Evolutionary conservation across 352 stramenopile species (phyloP).

Genomic region (Pythium oligandrum): DNA sequence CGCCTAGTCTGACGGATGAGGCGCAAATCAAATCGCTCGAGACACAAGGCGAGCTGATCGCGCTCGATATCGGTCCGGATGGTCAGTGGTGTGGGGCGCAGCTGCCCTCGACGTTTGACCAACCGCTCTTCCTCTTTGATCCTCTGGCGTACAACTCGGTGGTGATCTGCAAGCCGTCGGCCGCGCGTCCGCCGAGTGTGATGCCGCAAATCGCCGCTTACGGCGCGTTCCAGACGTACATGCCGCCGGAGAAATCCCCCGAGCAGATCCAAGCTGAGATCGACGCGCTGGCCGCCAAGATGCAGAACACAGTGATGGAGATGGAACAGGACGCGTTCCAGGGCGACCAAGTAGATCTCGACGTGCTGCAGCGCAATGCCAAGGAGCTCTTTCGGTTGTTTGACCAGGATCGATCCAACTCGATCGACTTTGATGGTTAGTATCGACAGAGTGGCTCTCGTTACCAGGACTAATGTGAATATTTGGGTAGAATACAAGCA

Average conservation of each 20-base stretch:
- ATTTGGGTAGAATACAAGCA: constrained; percentile 61
- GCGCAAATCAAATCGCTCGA: constrained; percentile 33
- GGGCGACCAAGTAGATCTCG: constrained; percentile 28
- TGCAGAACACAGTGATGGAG: constrained; percentile 51
- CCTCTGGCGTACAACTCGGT: constrained; percentile 43
- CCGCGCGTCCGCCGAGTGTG: constrained; percentile 43
- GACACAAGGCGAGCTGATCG: constrained; percentile 31
- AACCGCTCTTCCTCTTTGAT: constrained; percentile 54
- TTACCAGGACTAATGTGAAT: neutral
- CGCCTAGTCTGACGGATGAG: constrained; percentile 20
- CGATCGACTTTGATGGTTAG: constrained; percentile 69
- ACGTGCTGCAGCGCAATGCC: constrained; percentile 41
- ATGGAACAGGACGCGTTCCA: constrained; percentile 32
- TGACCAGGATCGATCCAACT: constrained; percentile 67
- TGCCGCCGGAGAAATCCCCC: constrained; percentile 41
- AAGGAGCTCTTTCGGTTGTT: constrained; percentile 66
- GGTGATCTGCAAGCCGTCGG: constrained; percentile 53
- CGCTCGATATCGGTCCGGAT: constrained; percentile 53
- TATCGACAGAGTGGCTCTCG: neutral
- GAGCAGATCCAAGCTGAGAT: constrained; percentile 42
- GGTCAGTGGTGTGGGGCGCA: constrained; percentile 59
- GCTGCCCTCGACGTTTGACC: constrained; percentile 41
- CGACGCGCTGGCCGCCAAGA: constrained; percentile 34
- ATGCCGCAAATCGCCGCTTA: constrained; percentile 45
- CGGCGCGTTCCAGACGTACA: constrained; percentile 52